phyloP scores from a whole-genome alignment of 2,329 filamentous ascomycete species.

The Diplocarpon mali region DNA sequence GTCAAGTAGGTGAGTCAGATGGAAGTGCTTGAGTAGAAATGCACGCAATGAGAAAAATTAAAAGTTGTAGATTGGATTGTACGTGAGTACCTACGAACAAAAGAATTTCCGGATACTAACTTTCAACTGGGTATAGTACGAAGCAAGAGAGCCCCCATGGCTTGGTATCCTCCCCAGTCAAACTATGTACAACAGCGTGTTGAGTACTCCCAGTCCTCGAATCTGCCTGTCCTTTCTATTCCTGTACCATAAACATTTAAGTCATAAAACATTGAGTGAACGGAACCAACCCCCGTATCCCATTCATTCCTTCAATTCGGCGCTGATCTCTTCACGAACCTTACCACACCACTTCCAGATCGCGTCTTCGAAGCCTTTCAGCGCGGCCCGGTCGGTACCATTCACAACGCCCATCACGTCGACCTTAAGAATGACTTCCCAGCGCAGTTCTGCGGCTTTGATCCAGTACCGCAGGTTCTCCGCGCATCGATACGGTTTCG shows the following conservation, averaged over 20 bases:
- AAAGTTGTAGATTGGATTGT: neutral
- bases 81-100: neutral
- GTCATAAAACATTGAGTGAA: slow-evolving; percentile 3
- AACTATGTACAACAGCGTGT: neutral
- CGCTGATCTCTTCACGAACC: slow-evolving; percentile 72
- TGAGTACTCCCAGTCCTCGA: neutral
- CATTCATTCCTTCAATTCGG: slow-evolving; percentile 40
- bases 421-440: slow-evolving; percentile 74
- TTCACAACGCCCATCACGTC: slow-evolving; percentile 83
- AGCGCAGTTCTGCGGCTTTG: slow-evolving; percentile 89
- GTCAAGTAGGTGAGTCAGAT: neutral
- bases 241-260: slow-evolving; percentile 6
- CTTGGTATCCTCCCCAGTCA: neutral
- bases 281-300: too few relatives aligned
- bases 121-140: slow-evolving; percentile 1
- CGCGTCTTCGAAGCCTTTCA: slow-evolving; percentile 74
- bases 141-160: slow-evolving; percentile 2
- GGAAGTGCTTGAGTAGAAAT: neutral
- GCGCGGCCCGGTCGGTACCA: slow-evolving; percentile 54
- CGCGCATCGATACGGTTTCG: slow-evolving; percentile 84
- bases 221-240: neutral
- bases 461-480: slow-evolving; percentile 95
- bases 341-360: slow-evolving; percentile 73
- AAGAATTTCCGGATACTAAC: slow-evolving; percentile 3
- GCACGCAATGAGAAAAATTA: neutral